phyloP scores from a whole-genome alignment of 768 basidiomycete species.

The Suillus discolor region DNA sequence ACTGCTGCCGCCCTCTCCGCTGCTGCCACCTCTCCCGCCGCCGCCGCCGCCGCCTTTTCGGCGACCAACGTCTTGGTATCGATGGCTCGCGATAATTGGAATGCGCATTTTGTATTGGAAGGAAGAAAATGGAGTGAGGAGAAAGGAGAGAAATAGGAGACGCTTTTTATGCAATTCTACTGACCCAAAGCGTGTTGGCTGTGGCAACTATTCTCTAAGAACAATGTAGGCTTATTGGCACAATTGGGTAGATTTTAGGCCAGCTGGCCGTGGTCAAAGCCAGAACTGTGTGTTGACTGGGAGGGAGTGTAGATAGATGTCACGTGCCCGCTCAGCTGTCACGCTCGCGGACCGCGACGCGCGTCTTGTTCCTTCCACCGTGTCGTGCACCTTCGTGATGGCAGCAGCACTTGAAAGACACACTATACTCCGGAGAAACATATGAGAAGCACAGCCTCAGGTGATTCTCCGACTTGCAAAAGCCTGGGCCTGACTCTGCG shows the following conservation, averaged over 20 bases:
- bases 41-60: slow-evolving; percentile 39
- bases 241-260: no score
- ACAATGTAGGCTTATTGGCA: not conserved
- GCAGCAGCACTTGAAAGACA: slow-evolving; percentile 18
- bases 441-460: slow-evolving; percentile 23
- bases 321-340: slow-evolving; percentile 2
- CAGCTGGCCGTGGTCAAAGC: no score
- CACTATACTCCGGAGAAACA: slow-evolving; percentile 27
- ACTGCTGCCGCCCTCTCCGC: slow-evolving; percentile 8
- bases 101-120: slow-evolving; percentile 19
- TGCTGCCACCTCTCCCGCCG: slow-evolving; percentile 22
- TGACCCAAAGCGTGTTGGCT: not conserved
- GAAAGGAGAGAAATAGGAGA: no score
- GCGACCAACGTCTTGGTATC: slow-evolving; percentile 17
- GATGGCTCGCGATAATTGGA: slow-evolving; percentile 18
- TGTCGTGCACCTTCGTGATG: slow-evolving; percentile 14
- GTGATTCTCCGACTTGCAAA: slow-evolving; percentile 24
- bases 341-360: not conserved
- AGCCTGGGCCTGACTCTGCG: slow-evolving; percentile 28
- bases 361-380: slow-evolving; percentile 4
- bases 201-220: not conserved
- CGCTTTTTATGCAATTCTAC: not conserved
- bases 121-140: not conserved
- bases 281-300: no score
- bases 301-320: not conserved